Base-by-base conservation (phyloP, 768 basidiomycete genomes). In the Strobilomyces dryophilus region DNA sequence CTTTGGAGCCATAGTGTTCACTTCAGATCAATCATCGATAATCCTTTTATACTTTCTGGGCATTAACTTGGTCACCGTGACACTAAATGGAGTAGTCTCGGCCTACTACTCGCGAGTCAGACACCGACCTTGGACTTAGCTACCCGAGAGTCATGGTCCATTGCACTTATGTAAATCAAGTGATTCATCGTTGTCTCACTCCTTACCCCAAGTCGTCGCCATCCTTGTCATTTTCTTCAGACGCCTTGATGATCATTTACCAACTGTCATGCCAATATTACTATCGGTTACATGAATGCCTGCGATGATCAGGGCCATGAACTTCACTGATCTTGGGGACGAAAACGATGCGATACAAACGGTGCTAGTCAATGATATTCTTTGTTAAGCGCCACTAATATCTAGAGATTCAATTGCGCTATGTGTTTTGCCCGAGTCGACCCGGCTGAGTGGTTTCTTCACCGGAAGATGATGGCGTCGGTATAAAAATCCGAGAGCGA, bases 271-370 rank as follows among this genome's bases (percentile, higher is more conserved):
- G 76, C 84, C 51, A 78, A 83, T 12, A 69, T 95, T 51, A 79
- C 72, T 21, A 77, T 98, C n/a, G 83, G 84, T 2, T 81, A 87
- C 47, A 84, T 97, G 80, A 77, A 76, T 18, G 70, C 78, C 51
- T 95, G 94, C 66, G n/a, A n/a, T n/a, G n/a, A 71, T 87, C 53
- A 76, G 79, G 1, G 85, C 89, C 4, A 76, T 98, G 52, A 80
- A 87, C 61, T 80, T 85, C 55, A 52, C 56, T n/a, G 83, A 84
- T 50, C 78, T 79, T 4, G 67, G 63, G 18, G 27, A 27, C 27
- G 14, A 44, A 35, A 10, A 64, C 17, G 67, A 67, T 8, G 46
- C 47, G n/a, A 41, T 18, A 17, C 56, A 58, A 10, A 24, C 45
- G 17, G 54, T 43, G 31, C 56, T 61, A 40, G 44, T 11, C 12